Conservation (phyloP, 176 grass and related monocot species). For the maize (Zea mays) region DNA sequence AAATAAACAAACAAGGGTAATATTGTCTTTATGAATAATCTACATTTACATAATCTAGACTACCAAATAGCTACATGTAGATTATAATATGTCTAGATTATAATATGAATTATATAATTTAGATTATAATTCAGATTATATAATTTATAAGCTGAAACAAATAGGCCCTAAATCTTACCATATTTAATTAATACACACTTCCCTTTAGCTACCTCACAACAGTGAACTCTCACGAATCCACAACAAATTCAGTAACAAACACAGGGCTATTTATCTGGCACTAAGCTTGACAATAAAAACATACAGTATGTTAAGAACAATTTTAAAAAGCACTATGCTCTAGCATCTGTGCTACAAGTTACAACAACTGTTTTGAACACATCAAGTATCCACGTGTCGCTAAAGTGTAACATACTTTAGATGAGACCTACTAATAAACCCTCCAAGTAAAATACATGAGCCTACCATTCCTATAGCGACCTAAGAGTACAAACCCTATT, state of each 20-base stretch:
- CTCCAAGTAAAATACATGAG: constrained; percentile 3
- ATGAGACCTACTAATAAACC: background rate
- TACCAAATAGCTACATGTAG: too few species aligned
- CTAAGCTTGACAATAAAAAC: background rate
- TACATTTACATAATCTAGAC: too few species aligned
- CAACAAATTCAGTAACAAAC: background rate
- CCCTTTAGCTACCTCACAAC: background rate
- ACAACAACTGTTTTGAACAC: background rate
- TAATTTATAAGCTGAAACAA: too few species aligned
- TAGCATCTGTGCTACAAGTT: background rate
- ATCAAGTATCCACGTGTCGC: background rate
- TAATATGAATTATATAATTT: too few species aligned
- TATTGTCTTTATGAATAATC: too few species aligned
- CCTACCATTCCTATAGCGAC: constrained; percentile 14
- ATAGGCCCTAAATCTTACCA: too few species aligned
- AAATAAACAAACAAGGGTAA: too few species aligned
- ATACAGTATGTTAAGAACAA: background rate
- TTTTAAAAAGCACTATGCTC: background rate
- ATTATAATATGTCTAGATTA: too few species aligned
- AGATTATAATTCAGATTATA: too few species aligned
- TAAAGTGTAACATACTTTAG: background rate
- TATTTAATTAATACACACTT: background rate
- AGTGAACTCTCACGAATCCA: background rate
- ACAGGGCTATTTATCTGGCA: background rate
- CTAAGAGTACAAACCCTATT: constrained; percentile 11